Evolutionary conservation across 768 basidiomycete species (phyloP).

Genomic region (Tricholoma saponaceum): DNA sequence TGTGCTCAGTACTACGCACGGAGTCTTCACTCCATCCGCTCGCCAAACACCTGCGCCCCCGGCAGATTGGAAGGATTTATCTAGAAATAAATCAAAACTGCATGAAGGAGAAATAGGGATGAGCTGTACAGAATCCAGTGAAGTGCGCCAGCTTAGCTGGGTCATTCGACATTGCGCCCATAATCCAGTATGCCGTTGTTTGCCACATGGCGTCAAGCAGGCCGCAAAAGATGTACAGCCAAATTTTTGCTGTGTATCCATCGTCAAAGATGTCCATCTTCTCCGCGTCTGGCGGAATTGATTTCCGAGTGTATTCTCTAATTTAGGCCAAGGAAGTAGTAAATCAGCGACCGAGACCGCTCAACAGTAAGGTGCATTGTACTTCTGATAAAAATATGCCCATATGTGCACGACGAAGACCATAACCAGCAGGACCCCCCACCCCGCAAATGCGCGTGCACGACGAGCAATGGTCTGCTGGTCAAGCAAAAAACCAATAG

Average conservation of each 20-base stretch:
- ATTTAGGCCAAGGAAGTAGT: too few relatives aligned
- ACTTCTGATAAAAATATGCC: slow-evolving; percentile 78
- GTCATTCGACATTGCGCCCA: slow-evolving; percentile 5
- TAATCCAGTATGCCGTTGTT: slow-evolving; percentile 14
- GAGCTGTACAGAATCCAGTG: slow-evolving; percentile 80
- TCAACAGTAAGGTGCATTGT: too few relatives aligned
- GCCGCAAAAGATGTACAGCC: slow-evolving; percentile 44
- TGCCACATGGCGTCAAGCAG: slow-evolving; percentile 22
- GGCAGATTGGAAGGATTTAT: slow-evolving; percentile 75
- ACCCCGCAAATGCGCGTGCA: slow-evolving; percentile 66
- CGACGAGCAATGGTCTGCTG: slow-evolving; percentile 48
- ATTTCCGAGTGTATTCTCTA: too few relatives aligned
- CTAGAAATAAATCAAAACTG: slow-evolving; percentile 21
- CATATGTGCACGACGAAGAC: slow-evolving; percentile 71
- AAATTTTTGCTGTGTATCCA: slow-evolving; percentile 30
- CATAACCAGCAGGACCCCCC: slow-evolving; percentile 58
- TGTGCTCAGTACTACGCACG: too few relatives aligned
- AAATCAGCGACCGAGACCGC: too few relatives aligned
- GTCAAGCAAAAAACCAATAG: slow-evolving; percentile 16
- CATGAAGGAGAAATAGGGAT: slow-evolving; percentile 38
- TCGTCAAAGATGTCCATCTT: slow-evolving; percentile 23
- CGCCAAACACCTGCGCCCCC: slow-evolving; percentile 73
- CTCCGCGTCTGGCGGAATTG: too few relatives aligned
- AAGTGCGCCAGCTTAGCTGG: slow-evolving; percentile 50
- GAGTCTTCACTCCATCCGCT: slow-evolving; percentile 49